A percentile compares a stretch with the other conserved stretches of the same genome.
Conservation (phyloP, 164 flowering plant species). For the Nelumbo lutea region DNA sequence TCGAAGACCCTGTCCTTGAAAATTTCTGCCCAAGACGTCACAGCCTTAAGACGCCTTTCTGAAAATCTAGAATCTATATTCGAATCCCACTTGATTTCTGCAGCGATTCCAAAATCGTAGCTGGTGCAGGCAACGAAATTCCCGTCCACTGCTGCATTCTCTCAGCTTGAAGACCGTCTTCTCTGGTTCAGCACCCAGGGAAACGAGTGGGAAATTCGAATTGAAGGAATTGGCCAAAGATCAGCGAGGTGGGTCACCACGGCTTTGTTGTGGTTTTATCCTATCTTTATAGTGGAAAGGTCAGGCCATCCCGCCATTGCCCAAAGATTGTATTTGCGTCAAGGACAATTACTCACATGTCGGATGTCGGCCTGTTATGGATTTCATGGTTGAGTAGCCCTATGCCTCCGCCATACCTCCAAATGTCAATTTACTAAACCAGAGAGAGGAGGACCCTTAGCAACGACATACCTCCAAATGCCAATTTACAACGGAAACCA, state of each 20-base stretch:
- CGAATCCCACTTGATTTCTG: slow-evolving; percentile 34
- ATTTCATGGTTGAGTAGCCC: slow-evolving; percentile 59
- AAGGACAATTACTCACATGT: slow-evolving; percentile 64
- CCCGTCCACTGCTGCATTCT: slow-evolving; percentile 74
- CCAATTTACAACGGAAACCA: too few species aligned
- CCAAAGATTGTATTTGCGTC: slow-evolving; percentile 52
- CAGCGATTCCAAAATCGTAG: slow-evolving; percentile 50
- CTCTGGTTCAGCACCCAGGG: slow-evolving; percentile 19
- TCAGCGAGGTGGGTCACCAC: slow-evolving; percentile 47
- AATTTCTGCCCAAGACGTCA: slow-evolving; percentile 24
- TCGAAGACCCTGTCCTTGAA: slow-evolving; percentile 20
- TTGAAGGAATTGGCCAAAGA: slow-evolving; percentile 54
- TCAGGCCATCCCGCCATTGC: slow-evolving; percentile 22
- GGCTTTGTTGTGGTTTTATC: slow-evolving; percentile 48
- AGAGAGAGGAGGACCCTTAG: too few species aligned
- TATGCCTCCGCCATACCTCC: slow-evolving; percentile 32
- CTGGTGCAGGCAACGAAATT: slow-evolving; percentile 35
- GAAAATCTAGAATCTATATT: slow-evolving; percentile 43
- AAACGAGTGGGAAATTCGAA: slow-evolving; percentile 29
- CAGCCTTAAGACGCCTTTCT: slow-evolving; percentile 48
- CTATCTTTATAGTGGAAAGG: slow-evolving; percentile 67
- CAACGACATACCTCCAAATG: too few species aligned
- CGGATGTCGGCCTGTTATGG: slow-evolving; percentile 64
- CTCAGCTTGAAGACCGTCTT: slow-evolving; percentile 44
- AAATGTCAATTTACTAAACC: too few species aligned